A percentile compares a stretch with the other conserved stretches of the same genome.
Evolutionary conservation across 1,139 yeast genomes (phyloP).

Genomic region (Hyphopichia buzzinii): DNA sequence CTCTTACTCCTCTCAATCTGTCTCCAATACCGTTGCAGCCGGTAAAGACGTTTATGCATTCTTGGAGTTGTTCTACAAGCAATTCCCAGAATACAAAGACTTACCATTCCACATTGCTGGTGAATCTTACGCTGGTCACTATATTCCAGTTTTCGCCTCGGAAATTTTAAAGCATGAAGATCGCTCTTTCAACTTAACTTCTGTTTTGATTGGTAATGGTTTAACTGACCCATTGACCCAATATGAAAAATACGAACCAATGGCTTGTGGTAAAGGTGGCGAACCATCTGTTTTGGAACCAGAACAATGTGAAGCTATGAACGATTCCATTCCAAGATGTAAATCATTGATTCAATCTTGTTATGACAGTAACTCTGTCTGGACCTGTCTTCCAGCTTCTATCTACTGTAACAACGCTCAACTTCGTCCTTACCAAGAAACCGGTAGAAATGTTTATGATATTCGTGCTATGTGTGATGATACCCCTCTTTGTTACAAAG

Average conservation of each 20-base stretch:
- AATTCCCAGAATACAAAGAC: slow-evolving; percentile 78
- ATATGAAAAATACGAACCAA: slow-evolving; percentile 85
- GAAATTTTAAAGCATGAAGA: slow-evolving; percentile 78
- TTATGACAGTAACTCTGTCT: slow-evolving; percentile 72
- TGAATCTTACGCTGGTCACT: slow-evolving; percentile 98
- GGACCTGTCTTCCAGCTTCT: slow-evolving; percentile 92
- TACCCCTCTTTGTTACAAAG: slow-evolving; percentile 66
- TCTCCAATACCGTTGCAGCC: slow-evolving; percentile 80
- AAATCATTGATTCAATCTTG: slow-evolving; percentile 75
- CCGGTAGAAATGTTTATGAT: slow-evolving; percentile 93
- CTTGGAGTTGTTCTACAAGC: slow-evolving; percentile 83
- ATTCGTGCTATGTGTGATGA: slow-evolving; percentile 86
- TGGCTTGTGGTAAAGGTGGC: slow-evolving; percentile 98
- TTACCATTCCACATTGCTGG: slow-evolving; percentile 93
- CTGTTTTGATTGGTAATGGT: slow-evolving; percentile 94
- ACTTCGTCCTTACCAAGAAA: slow-evolving; percentile 82
- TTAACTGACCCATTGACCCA: slow-evolving; percentile 91
- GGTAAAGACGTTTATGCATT: slow-evolving; percentile 93
- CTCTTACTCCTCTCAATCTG: slow-evolving; percentile 67
- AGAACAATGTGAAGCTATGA: slow-evolving; percentile 79
- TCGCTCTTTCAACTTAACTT: slow-evolving; percentile 78
- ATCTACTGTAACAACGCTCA: slow-evolving; percentile 87
- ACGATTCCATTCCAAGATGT: slow-evolving; percentile 75
- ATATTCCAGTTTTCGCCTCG: slow-evolving; percentile 88
- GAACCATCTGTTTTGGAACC: slow-evolving; percentile 75